These are phyloP conservation scores for Coemansia sp. DNA, from an alignment of 192 early-diverging fungal genomes.

Conservation along the genomic window DNA sequence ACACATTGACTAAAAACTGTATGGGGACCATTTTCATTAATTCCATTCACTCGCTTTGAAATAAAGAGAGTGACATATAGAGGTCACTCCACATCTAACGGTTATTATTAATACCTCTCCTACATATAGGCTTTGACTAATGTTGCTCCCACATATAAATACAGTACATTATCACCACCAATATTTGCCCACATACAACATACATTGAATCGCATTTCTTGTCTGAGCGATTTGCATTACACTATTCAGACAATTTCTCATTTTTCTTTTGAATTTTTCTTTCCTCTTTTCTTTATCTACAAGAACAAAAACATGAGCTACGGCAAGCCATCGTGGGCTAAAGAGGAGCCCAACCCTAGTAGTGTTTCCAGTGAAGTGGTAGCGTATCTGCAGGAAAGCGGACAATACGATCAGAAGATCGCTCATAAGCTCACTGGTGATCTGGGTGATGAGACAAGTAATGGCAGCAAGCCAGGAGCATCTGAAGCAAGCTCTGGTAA, in stretches of 20 bases:
- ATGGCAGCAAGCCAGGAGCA: constrained; percentile 59
- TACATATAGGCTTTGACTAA: no score
- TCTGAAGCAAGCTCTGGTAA: constrained; percentile 56
- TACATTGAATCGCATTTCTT: no score
- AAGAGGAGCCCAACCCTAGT: constrained; percentile 61
- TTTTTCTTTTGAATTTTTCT: not conserved
- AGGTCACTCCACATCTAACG: no score
- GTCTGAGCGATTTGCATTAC: no score
- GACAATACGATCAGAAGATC: constrained; percentile 63
- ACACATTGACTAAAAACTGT: no score
- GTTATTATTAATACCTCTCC: no score
- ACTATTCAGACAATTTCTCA: not conserved
- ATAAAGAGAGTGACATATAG: no score
- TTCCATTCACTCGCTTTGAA: no score
- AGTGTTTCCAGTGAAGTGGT: constrained; percentile 71
- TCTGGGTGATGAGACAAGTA: constrained; percentile 56
- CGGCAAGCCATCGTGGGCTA: constrained; percentile 59
- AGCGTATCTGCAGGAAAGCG: constrained; percentile 64
- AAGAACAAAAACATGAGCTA: constrained; percentile 18
- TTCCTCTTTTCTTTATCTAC: not conserved
- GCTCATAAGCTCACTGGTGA: constrained; percentile 73
- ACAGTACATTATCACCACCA: no score
- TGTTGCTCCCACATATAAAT: no score
- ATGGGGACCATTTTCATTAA: no score
- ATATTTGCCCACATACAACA: no score